phyloP scores from a whole-genome alignment of 2,329 filamentous ascomycete species.

The Fusarium algeriense region DNA sequence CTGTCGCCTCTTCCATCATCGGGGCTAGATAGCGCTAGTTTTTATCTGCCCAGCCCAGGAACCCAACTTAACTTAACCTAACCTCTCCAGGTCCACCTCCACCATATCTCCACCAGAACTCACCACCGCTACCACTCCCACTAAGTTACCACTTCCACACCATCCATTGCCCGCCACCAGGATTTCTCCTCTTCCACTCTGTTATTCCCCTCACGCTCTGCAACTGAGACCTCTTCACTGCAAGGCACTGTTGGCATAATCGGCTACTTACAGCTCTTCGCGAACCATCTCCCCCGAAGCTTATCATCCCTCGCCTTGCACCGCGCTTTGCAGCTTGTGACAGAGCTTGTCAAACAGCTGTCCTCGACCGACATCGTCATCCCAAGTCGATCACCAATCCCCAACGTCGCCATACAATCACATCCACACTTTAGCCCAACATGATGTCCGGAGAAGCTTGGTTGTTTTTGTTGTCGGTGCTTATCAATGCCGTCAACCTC shows the following conservation, averaged over 20 bases:
- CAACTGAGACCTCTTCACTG: constrained; percentile 12
- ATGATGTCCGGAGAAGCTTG: constrained; percentile 97
- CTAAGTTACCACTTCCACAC: constrained; percentile 36
- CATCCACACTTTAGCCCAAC: constrained; percentile 37
- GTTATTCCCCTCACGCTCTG: constrained; percentile 30
- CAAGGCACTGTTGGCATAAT: constrained; percentile 30
- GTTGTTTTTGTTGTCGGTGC: constrained; percentile 96
- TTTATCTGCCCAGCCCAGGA: constrained; percentile 12
- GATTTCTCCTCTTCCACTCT: constrained; percentile 42
- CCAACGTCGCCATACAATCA: constrained; percentile 21
- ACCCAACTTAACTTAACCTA: constrained; percentile 17
- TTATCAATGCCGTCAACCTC: constrained; percentile 99
- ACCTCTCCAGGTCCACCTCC: constrained; percentile 42
- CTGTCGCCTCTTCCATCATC: constrained; percentile 44
- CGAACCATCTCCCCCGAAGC: constrained; percentile 26
- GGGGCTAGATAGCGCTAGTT: constrained; percentile 43
- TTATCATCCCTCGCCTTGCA: constrained; percentile 32
- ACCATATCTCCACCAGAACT: constrained; percentile 43
- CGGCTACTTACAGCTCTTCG: not conserved
- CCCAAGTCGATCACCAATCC: constrained; percentile 20
- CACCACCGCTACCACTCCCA: constrained; percentile 40
- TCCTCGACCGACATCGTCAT: constrained; percentile 38
- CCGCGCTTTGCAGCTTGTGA: constrained; percentile 42
- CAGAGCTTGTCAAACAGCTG: constrained; percentile 48
- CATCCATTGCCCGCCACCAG: constrained; percentile 44